Conservation (phyloP, 495 filamentous ascomycete species). For the Podospora comata region DNA sequence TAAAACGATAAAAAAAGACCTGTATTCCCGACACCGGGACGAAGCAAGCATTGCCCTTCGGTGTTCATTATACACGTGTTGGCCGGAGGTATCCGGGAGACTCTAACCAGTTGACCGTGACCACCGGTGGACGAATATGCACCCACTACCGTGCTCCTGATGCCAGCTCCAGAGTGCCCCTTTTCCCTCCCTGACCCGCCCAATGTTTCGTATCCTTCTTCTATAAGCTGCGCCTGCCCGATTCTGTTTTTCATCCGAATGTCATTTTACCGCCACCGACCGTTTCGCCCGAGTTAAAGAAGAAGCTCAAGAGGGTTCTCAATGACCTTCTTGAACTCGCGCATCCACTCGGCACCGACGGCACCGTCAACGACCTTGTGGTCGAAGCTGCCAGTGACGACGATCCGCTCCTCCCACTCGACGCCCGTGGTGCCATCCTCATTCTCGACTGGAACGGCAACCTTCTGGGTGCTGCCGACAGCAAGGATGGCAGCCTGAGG, state of each 20-base stretch:
- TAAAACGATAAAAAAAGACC: constrained; percentile 25
- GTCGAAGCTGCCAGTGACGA: constrained; percentile 92
- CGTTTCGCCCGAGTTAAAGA: constrained; percentile 53
- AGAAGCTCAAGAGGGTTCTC: constrained; percentile 96
- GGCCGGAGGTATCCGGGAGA: constrained; percentile 6
- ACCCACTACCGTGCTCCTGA: background rate
- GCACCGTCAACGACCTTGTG: constrained; percentile 90
- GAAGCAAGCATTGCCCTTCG: constrained; percentile 21
- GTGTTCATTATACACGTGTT: constrained; percentile 26
- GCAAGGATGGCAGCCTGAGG: constrained; percentile 95
- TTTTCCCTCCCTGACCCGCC: constrained; percentile 8
- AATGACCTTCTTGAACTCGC: constrained; percentile 92
- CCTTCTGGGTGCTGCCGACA: constrained; percentile 91
- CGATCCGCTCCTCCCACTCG: constrained; percentile 96
- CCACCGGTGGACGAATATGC: background rate
- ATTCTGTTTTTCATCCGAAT: background rate
- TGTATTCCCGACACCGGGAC: constrained; percentile 26
- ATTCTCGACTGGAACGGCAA: constrained; percentile 79
- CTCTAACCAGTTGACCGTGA: background rate
- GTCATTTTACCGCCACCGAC: background rate
- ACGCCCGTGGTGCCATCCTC: constrained; percentile 72
- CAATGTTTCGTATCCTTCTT: constrained; percentile 13
- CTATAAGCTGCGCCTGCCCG: constrained; percentile 2
- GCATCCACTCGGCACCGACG: constrained; percentile 95
- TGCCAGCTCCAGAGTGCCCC: background rate